Percentiles rank a stretch among this genome's conserved stretches.
phyloP scores from a whole-genome alignment of 2,329 filamentous ascomycete genomes.

The Chalaropsis thielavioides region DNA sequence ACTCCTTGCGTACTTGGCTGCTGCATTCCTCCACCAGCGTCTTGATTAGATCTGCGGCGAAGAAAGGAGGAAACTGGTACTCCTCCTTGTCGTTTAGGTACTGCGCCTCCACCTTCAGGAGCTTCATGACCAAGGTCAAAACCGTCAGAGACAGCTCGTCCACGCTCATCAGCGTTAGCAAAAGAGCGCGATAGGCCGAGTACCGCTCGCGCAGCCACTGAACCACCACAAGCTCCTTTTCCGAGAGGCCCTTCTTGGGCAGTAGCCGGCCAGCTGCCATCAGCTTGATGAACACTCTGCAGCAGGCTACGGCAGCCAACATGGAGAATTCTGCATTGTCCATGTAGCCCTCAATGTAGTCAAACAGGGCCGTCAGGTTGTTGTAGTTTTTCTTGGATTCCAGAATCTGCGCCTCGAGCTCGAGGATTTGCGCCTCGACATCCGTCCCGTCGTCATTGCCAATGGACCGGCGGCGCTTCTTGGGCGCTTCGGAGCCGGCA shows the following conservation, averaged over 20 bases:
- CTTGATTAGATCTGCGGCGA: constrained; percentile 24
- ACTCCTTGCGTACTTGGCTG: constrained; percentile 52
- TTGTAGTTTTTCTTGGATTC: constrained; percentile 86
- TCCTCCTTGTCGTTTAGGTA: constrained; percentile 45
- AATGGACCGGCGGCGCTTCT: constrained; percentile 39
- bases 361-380: constrained; percentile 63
- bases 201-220: constrained; percentile 67
- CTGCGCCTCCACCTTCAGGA: constrained; percentile 66
- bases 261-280: constrained; percentile 58
- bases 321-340: constrained; percentile 42
- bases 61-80: constrained; percentile 46
- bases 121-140: constrained; percentile 66
- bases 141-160: constrained; percentile 54
- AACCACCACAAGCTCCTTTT: constrained; percentile 60
- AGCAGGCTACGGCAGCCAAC: constrained; percentile 64
- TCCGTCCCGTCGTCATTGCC: constrained; percentile 35
- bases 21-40: constrained; percentile 44
- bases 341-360: constrained; percentile 34
- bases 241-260: constrained; percentile 48
- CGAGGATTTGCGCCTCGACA: constrained; percentile 50
- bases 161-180: constrained; percentile 48
- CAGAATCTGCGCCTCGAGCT: constrained; percentile 66
- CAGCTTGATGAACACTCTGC: constrained; percentile 71
- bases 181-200: constrained; percentile 50
- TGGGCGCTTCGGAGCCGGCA: constrained; percentile 27